phyloP scores from a whole-genome alignment of 2,329 filamentous ascomycete genomes.

The Fusarium coffeatum region DNA sequence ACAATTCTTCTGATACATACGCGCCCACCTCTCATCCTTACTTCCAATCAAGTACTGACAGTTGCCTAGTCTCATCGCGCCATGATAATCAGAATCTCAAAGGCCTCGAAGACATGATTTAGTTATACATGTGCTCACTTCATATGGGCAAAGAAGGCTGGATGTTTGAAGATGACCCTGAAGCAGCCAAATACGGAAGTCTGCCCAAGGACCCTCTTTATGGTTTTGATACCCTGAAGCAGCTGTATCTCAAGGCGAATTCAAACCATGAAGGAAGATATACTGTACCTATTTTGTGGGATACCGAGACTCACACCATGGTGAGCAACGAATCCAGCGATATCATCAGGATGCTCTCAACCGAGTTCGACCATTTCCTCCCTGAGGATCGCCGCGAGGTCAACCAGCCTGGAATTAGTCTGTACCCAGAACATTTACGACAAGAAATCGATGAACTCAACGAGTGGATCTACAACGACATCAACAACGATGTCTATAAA shows the following conservation, averaged over 20 bases:
- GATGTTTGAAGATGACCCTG: constrained; percentile 61
- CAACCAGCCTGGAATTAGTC: constrained; percentile 62
- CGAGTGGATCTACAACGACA: constrained; percentile 70
- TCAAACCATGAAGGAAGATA: constrained; percentile 76
- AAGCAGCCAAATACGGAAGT: constrained; percentile 44
- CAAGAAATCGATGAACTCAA: constrained; percentile 73
- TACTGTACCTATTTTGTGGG: constrained; percentile 79
- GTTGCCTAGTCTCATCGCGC: constrained; percentile 65
- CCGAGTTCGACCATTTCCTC: constrained; percentile 74
- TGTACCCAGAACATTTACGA: constrained; percentile 66
- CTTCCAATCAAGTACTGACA: too few relatives aligned
- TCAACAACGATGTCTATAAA: constrained; percentile 64
- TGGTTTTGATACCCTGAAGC: constrained; percentile 72
- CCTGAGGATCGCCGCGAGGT: constrained; percentile 64
- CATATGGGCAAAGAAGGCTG: constrained; percentile 70
- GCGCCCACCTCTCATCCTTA: too few relatives aligned
- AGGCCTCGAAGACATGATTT: constrained; percentile 76
- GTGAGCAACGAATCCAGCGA: constrained; percentile 88
- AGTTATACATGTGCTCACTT: constrained; percentile 76
- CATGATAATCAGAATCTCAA: constrained; percentile 78
- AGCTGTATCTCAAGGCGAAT: constrained; percentile 77
- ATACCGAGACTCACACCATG: constrained; percentile 74
- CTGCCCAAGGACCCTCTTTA: constrained; percentile 70
- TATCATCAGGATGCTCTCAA: constrained; percentile 86
- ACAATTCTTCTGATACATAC: too few relatives aligned